Base-by-base conservation (phyloP, 495 filamentous ascomycete genomes). In the Chlorociboria aeruginascens region DNA sequence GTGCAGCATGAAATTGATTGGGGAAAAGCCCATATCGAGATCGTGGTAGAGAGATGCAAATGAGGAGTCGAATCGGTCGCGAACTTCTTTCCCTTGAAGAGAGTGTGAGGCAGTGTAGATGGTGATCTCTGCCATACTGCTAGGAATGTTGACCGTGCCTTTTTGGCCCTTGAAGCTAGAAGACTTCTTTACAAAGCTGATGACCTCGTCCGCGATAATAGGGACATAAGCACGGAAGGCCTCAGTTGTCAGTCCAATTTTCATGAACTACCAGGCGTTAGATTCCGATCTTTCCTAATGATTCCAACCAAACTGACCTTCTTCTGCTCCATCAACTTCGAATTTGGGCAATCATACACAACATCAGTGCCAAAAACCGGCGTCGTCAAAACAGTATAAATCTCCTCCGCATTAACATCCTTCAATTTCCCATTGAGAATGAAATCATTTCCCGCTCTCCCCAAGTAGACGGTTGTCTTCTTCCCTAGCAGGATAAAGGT, bases 331-430 rank as follows among this genome's bases (percentile, higher is more conserved):
- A 89, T 86, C 46, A 89, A 69, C 63, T 89, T 89, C 41, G 83
- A 69, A 58, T 90, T 90, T 28, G 86, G 85, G 61, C 85, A 88
- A 63, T 93, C 86, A 60, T 89, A 93, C 13, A 90, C 83, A 16
- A 93, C 85, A 64, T 87, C 85, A 36, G 78, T 78, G 48, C 86
- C 86, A 56, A 93, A 93, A 31, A 93, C 84, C 2, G 86, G 86
- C 6, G 83, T 89, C 6, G 86, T 93, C 39, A 93, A 70, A 38
- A 82, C 79, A 29, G 76, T 76, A 63, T 92, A 92, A 54, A 89
- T 77, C 32, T 90, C 85, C 62, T 92, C 86, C 10, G 86, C 85
- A 58, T 76, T 81, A 38, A 90, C 78, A 60, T 90, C 85, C 57
- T 77, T 80, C 40, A 85, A 70, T 61, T 89, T 92, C 54, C 82